Evolutionary conservation across 83 land plant genomes (phyloP).

Genomic region (Diphasiastrum complanatum): DNA sequence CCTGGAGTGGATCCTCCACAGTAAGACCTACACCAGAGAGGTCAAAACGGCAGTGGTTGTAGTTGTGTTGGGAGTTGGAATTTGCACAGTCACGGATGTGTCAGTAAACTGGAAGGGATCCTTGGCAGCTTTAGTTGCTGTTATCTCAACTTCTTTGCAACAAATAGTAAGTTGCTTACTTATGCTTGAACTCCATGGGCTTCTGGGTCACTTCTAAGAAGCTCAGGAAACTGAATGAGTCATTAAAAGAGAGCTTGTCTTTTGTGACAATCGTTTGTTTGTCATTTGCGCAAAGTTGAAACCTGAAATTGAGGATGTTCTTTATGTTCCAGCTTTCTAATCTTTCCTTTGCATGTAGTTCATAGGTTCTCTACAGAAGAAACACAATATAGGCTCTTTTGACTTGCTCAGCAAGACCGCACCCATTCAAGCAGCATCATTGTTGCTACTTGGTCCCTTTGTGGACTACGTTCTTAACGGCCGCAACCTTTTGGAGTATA

Average conservation of each 20-base stretch:
- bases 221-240: background rate
- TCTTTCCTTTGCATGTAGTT: slow-evolving; percentile 42
- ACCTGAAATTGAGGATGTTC: background rate
- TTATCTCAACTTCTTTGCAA: slow-evolving; percentile 40
- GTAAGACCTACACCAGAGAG: slow-evolving; percentile 35
- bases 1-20: slow-evolving; percentile 41
- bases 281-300: no score
- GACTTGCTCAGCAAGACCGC: slow-evolving; percentile 87
- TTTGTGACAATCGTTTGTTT: background rate
- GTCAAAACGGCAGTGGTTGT: slow-evolving; percentile 33
- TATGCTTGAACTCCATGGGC: no score
- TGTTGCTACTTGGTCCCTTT: slow-evolving; percentile 68
- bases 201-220: background rate
- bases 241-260: background rate
- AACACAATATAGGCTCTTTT: slow-evolving; percentile 70
- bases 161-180: slow-evolving; percentile 32
- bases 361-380: slow-evolving; percentile 73
- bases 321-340: background rate
- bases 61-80: slow-evolving; percentile 41
- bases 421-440: slow-evolving; percentile 83
- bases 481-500: slow-evolving; percentile 33
- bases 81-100: slow-evolving; percentile 49
- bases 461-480: slow-evolving; percentile 57
- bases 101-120: slow-evolving; percentile 35
- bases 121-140: slow-evolving; percentile 35